Evolutionary conservation across 2,329 filamentous ascomycete genomes (phyloP), one percentile per base, ranked within the genome.

Genomic region (Clarireedia paspali): DNA sequence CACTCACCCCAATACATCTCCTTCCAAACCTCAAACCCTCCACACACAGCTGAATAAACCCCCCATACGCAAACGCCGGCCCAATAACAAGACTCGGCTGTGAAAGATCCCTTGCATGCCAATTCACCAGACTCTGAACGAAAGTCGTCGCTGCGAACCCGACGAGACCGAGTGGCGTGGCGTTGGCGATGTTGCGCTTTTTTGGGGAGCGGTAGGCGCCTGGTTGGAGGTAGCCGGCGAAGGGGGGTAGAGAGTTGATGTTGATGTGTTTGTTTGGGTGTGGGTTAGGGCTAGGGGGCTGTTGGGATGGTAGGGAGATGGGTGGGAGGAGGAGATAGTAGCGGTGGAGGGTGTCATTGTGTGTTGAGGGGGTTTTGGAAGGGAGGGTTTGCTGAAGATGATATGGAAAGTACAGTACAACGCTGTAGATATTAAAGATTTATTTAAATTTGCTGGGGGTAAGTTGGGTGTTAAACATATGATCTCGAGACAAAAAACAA

Each of bases 61-160:
- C 84, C 67, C 84, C 84, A 67, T 87, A 86, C 53, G 74, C 81
- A 64, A 78, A 81, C 5, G 81, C 80, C 20, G 77, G 68, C 14
- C 73, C 75, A 47, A 83, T 71, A 42, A 83, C 77, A 34, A 84
- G 74, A 63, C 76, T 81, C 5, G 79, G 77, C 24, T 64, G 65
- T 1, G 67, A 64, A 40, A 82, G 68, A 51, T 71, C 71, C 5
- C 73, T 70, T 4, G 78, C 70, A 15, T 74, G 71, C 69, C 82
- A 72, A 68, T 84, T 84, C 70, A 84, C 75, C 55, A 76, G 70
- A 46, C 77, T 79, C 58, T 84, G 73, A 36, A 84, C 73, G 68
- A 84, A 84, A 24, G 81, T 84, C 47, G 81, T 84, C 61, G 84
- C 70, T 44, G 81, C 81, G 73, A 84, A 84, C 67, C 78, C 81